Evolutionary conservation across 163 green algal genomes (phyloP).

Genomic region (Scenedesmus sp.): DNA sequence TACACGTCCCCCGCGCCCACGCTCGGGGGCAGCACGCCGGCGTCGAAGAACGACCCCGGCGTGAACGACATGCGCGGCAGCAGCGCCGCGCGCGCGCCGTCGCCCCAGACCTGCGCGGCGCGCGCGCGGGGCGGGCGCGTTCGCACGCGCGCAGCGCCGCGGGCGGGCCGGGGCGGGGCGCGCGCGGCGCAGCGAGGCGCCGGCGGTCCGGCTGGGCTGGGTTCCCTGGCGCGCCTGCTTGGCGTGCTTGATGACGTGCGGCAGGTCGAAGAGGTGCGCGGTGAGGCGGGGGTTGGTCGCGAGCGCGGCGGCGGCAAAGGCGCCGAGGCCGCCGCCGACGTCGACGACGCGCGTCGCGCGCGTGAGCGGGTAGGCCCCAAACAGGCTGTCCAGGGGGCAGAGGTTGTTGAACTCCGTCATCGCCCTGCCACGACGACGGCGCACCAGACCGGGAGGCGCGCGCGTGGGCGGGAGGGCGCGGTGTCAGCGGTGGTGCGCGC

Average conservation of each 20-base stretch:
- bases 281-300: neutral
- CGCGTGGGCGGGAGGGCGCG: too few relatives aligned
- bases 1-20: conserved; percentile 13
- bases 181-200: neutral
- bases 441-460: too few relatives aligned
- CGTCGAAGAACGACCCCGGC: conserved; percentile 44
- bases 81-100: neutral
- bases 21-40: neutral
- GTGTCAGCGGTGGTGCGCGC: too few relatives aligned
- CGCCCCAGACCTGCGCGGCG: too few relatives aligned
- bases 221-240: conserved; percentile 36
- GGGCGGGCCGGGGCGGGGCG: too few relatives aligned
- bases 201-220: too few relatives aligned
- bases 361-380: conserved; percentile 24
- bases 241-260: conserved; percentile 26
- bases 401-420: conserved; percentile 50
- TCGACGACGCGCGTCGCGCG: conserved; percentile 26
- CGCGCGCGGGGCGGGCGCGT: too few relatives aligned
- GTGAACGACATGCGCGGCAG: conserved; percentile 7
- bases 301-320: conserved; percentile 16
- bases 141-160: too few relatives aligned
- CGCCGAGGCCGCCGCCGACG: conserved; percentile 39
- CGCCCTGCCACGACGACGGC: conserved; percentile 20
- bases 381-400: conserved; percentile 32
- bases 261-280: conserved; percentile 36